phyloP scores from a whole-genome alignment of 2,329 filamentous ascomycete species.

The Botryotinia convoluta region DNA sequence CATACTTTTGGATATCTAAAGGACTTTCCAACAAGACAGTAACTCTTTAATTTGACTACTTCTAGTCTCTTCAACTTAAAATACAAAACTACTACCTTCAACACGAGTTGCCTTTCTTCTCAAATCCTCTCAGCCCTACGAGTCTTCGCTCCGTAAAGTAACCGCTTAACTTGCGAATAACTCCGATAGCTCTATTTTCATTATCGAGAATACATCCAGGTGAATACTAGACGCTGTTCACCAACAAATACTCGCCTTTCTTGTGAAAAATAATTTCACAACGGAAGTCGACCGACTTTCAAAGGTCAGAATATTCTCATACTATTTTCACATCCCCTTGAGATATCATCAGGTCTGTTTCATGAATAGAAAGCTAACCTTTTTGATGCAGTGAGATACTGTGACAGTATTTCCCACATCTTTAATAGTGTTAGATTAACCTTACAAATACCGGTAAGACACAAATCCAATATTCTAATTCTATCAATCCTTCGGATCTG shows the following conservation, averaged over 20 bases:
- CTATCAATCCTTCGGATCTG: neutral
- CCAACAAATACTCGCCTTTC: neutral
- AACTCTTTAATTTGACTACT: neutral
- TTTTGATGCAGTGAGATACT: neutral
- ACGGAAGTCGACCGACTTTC: too few relatives aligned
- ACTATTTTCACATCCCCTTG: neutral
- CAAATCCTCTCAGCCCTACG: neutral
- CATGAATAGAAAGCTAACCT: neutral
- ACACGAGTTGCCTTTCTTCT: too few relatives aligned
- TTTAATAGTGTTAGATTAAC: too few relatives aligned
- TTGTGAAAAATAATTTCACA: neutral
- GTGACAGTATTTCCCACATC: too few relatives aligned
- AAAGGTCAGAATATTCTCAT: neutral
- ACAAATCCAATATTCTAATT: fast-evolving
- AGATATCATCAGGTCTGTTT: neutral
- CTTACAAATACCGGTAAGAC: neutral
- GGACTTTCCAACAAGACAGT: neutral
- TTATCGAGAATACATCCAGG: neutral
- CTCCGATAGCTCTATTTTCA: neutral
- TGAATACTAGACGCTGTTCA: neutral
- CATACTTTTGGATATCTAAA: neutral
- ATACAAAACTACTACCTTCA: neutral
- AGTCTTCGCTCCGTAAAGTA: neutral
- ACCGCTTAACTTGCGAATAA: too few relatives aligned
- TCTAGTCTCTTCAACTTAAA: neutral